Base-by-base conservation (phyloP, 2,329 filamentous ascomycete species). In the Fusarium multiceps region DNA sequence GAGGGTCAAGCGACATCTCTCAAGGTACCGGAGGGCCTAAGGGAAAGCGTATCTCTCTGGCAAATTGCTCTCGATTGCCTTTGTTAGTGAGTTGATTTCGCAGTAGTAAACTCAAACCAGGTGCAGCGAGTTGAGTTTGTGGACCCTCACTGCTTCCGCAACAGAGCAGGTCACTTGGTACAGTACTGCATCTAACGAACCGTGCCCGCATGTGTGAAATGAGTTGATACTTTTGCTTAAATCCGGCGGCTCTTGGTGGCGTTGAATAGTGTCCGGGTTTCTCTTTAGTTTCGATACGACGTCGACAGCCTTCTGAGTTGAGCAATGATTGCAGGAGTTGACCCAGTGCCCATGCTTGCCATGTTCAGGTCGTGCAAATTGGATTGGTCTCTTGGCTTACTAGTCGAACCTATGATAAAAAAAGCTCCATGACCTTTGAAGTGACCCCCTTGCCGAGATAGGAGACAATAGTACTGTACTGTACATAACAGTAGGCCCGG, bases 181-280 rank as follows among this genome's bases (percentile, higher is more conserved):
- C 34, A 13, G 21, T 25, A 41, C 34, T 37, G 49, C 57, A 23
- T 48, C 41, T 47, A 55, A 18, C 23, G 27, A 47, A 50, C 28
- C 40, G 48, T 34, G 28, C 27, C 32, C 23, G 61, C 45, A 45
- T 53, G 20, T 40, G 34, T 46, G 27, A 48, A 48, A 37, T 23
- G 63, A 23, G 30, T 43, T 43, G 18, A 55, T 43, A 57, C 27
- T 40, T 62, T 40, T 32, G 10, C 41, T 53, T 54, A 50, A 59
- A 63, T 42, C 66, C 65, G 65, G 68, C 59, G 57, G 71, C 64
- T 58, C 40, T 60, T 43, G 34, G 40, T 68, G 64, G 66, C 64
- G 64, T 59, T 37, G 42, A 56, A 59, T 59, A 66, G 47, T 57
- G 69, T 47, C 49, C 21, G 51, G 51, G 40, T 45, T 58, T 55